These are phyloP conservation scores for Panellus pusillus DNA, from an alignment of 768 basidiomycete genomes.

Conservation along the genomic window DNA sequence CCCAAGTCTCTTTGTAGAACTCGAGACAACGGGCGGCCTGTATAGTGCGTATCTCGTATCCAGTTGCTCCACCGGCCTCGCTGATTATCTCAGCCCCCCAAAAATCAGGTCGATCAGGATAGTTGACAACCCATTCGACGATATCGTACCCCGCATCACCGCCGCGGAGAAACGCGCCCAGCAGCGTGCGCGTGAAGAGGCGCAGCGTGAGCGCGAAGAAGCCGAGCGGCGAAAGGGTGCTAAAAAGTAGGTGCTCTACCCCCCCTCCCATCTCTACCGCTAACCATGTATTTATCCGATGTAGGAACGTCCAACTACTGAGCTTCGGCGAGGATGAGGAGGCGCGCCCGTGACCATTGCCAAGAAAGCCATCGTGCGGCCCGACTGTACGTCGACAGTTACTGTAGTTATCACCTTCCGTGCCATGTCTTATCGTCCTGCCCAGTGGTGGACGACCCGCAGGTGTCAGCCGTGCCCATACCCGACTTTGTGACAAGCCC, in stretches of 20 bases:
- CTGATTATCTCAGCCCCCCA: constrained; percentile 64
- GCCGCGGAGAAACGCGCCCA: constrained; percentile 88
- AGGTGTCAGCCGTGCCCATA: constrained; percentile 26
- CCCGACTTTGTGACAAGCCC: constrained; percentile 43
- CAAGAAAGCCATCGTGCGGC: constrained; percentile 82
- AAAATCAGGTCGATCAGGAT: constrained; percentile 86
- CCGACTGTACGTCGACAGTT: constrained; percentile 64
- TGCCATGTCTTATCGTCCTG: constrained; percentile 2
- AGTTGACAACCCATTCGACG: constrained; percentile 90
- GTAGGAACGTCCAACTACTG: constrained; percentile 83
- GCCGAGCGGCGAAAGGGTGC: constrained; percentile 69
- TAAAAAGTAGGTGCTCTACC: constrained; percentile 68
- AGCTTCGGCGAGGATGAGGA: constrained; percentile 82
- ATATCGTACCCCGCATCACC: constrained; percentile 95
- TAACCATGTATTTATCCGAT: not conserved
- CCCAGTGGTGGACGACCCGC: constrained; percentile 40
- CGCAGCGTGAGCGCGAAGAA: constrained; percentile 78
- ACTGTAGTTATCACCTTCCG: not conserved
- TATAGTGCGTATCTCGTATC: constrained; percentile 61
- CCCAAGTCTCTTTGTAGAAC: constrained; percentile 45
- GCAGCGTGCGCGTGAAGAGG: constrained; percentile 74
- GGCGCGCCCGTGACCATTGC: constrained; percentile 50
- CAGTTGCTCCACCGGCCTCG: not conserved
- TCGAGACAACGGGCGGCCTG: constrained; percentile 73
- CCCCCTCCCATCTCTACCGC: not conserved